These are phyloP conservation scores for Lolium rigidum DNA, from an alignment of 176 grass and related monocot genomes.

Conservation along the genomic window DNA sequence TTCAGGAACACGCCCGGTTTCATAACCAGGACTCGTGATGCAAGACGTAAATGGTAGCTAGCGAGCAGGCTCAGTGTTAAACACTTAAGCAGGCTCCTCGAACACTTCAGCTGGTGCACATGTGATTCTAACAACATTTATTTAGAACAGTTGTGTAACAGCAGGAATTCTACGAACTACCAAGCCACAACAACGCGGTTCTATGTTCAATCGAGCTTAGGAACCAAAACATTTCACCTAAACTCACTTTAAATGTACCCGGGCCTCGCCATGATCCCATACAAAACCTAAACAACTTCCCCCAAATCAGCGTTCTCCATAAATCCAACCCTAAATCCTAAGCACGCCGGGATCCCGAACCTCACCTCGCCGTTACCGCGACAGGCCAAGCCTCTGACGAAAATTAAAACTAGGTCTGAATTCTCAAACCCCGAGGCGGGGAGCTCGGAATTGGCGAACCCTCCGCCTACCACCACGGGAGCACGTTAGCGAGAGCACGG, in stretches of 20 bases:
- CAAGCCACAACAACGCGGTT: not conserved
- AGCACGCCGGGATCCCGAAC: not conserved
- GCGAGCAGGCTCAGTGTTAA: not conserved
- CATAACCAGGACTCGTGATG: not conserved
- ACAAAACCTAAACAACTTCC: not conserved
- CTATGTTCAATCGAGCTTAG: not conserved
- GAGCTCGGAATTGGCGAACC: constrained; percentile 11
- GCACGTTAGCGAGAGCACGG: not conserved
- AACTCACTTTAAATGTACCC: not conserved
- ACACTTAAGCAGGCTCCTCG: not conserved
- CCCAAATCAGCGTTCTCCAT: constrained; percentile 1
- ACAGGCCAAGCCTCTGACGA: not conserved
- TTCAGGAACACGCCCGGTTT: not conserved
- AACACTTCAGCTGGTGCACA: not conserved
- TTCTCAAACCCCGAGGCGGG: not conserved
- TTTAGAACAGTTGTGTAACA: not conserved
- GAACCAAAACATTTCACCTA: not conserved
- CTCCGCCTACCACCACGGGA: not conserved
- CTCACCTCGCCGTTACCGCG: not conserved
- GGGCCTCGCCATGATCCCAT: not conserved
- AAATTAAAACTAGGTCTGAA: not conserved
- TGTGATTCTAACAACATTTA: not conserved
- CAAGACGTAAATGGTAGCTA: not conserved
- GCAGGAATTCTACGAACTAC: not conserved
- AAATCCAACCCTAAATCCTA: not conserved